Evolutionary conservation across 805 yeast species (phyloP).

Genomic region (Ogataea minuta): DNA sequence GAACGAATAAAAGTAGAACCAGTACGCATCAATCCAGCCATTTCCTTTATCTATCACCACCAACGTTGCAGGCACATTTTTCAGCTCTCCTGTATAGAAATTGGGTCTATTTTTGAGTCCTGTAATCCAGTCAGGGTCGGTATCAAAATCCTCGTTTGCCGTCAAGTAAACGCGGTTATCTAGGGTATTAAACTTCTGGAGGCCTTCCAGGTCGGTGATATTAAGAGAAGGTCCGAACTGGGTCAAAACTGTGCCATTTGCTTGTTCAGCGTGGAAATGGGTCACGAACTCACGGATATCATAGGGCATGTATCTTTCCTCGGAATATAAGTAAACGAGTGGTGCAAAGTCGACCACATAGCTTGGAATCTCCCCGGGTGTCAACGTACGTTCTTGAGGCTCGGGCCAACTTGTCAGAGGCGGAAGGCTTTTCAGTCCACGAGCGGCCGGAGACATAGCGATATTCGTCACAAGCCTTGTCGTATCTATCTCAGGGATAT

Average conservation of each 20-base stretch:
- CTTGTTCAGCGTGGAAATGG: slow-evolving; percentile 58
- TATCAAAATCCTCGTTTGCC: slow-evolving; percentile 65
- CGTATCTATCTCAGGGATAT: too few relatives aligned
- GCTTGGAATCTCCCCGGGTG: slow-evolving; percentile 57
- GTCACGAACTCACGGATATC: slow-evolving; percentile 68
- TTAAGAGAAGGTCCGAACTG: slow-evolving; percentile 24
- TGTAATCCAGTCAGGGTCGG: slow-evolving; percentile 81
- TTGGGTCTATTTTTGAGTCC: slow-evolving; percentile 69
- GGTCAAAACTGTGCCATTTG: slow-evolving; percentile 44
- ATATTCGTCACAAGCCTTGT: too few relatives aligned
- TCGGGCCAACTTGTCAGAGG: slow-evolving; percentile 37
- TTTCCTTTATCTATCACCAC: slow-evolving; percentile 90
- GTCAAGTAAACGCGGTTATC: slow-evolving; percentile 53
- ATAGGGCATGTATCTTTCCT: slow-evolving; percentile 82
- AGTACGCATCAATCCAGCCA: slow-evolving; percentile 92
- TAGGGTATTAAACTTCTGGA: slow-evolving; percentile 32
- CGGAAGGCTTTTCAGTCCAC: slow-evolving; percentile 31
- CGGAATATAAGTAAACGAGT: slow-evolving; percentile 80
- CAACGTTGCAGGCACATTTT: slow-evolving; percentile 75
- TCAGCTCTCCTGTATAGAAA: slow-evolving; percentile 65
- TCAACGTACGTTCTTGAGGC: slow-evolving; percentile 36
- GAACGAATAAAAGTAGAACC: slow-evolving; percentile 95
- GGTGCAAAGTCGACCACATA: slow-evolving; percentile 72
- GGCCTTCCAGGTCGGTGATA: slow-evolving; percentile 35
- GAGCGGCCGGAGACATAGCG: too few relatives aligned